Base-by-base conservation (phyloP, 257 asterid genomes). In the Plantago elongata region DNA sequence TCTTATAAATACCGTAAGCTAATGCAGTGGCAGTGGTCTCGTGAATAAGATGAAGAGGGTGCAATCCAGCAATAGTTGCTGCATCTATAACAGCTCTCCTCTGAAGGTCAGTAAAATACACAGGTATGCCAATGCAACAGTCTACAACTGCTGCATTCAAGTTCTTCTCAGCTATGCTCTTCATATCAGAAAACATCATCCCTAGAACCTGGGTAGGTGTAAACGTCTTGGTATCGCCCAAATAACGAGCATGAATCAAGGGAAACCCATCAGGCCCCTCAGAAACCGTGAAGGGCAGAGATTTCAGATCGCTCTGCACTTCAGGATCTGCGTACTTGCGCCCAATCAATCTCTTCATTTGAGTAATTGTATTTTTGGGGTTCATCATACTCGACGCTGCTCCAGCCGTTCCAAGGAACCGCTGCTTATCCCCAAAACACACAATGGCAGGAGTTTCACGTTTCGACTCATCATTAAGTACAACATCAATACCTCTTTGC, bases 21-120 rank as follows among this genome's bases (percentile, higher is more conserved):
- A 92, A 58, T 50, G 99, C 97, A 61, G 99, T 92, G 18, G 99
- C 95, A n/a, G 99, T 86, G 4, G 99, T 92, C 74, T 92, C 99
- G n/a, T 92, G 99, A 72, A 92, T 69, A 46, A 92, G 83, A 73
- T 84, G 93, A 74, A 89, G 91, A 47, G 99, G 97, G 65, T 83
- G 97, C 62, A 92, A 74, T 27, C 97, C 97, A 62, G 99, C 96
- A 60, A 92, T 86, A 27, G 87, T 92, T 34, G 99, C 97, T 34
- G 99, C 99, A 79, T 89, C 99, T 47, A 86, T 55, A 27, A 92
- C 91, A 52, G 96, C 93, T 68, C 97, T 83, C 69, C 99, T 84
- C 79, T 92, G 99, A 57, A 92, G 95, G 57, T 92, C 99, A 5
- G 96, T 92, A 75, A 92, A 89, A 72, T 89, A 92, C 37, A 84